Conservation (phyloP, 208 protist species). For the Perkinsela sp. region DNA sequence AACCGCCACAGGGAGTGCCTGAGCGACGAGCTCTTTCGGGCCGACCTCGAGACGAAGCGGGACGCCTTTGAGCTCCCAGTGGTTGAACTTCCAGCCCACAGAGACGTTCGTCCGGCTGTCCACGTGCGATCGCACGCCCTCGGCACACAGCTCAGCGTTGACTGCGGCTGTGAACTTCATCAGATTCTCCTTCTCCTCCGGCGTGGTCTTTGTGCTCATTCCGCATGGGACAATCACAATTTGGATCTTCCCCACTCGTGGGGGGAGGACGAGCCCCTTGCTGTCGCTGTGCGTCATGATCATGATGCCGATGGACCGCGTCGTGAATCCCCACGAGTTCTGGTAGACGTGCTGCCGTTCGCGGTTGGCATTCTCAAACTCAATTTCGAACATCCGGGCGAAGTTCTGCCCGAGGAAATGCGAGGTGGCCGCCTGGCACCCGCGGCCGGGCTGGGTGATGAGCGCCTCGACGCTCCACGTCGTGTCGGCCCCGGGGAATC, state of each 20-base stretch:
- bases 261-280: slow-evolving; percentile 90
- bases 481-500: slow-evolving; percentile 90
- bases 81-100: slow-evolving; percentile 87
- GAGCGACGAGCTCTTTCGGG: slow-evolving; percentile 70
- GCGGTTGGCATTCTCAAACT: slow-evolving; percentile 63
- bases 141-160: slow-evolving; percentile 17
- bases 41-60: slow-evolving; percentile 90
- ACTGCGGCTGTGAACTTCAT: slow-evolving; percentile 17
- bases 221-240: slow-evolving; percentile 67
- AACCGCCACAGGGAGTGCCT: slow-evolving; percentile 16
- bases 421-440: slow-evolving; percentile 77
- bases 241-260: slow-evolving; percentile 78
- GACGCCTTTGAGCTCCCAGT: slow-evolving; percentile 89
- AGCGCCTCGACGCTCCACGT: slow-evolving; percentile 94
- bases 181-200: slow-evolving; percentile 16
- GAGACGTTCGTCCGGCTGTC: slow-evolving; percentile 80
- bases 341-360: slow-evolving; percentile 65
- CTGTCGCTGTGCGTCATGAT: slow-evolving; percentile 95
- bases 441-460: slow-evolving; percentile 78
- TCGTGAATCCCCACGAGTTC: slow-evolving; percentile 96
- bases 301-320: slow-evolving; percentile 85
- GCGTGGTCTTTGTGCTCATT: slow-evolving; percentile 44
- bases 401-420: slow-evolving; percentile 92
- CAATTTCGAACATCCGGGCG: slow-evolving; percentile 87
- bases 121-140: slow-evolving; percentile 45